Base-by-base conservation (phyloP, 2,329 filamentous ascomycete genomes). In the Malbranchea zuffiana region DNA sequence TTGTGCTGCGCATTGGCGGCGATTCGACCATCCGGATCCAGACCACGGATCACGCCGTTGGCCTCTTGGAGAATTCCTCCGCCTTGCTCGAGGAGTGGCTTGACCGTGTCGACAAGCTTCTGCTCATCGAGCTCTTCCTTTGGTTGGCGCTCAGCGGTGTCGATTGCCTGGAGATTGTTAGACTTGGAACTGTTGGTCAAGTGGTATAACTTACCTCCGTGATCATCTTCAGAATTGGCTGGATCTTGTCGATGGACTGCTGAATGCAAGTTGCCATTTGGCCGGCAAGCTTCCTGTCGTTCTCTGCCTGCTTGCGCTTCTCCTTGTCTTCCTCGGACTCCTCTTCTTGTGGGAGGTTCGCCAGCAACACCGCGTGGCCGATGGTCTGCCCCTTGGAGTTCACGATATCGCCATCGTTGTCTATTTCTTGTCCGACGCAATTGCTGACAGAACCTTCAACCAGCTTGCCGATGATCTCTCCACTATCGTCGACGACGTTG, bases 81-180 rank as follows among this genome's bases (percentile, higher is more conserved):
- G 32, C 79, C 86, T 59, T 94, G 82, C 58, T 94, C 86, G 52
- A 95, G 84, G 10, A 94, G 71, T 1, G 87, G 87, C 60, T 80
- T 83, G 50, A 94, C 84, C 40, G 86, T 73, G 56, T 82, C 76
- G 52, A 95, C 86, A 4, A 94, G 75, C 48, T 82, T 74, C 53
- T 95, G 84, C 57, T 95, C 87, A 52, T 95, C 85, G 16, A 88
- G 78, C 50, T 94, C 85, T 3, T 92, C 83, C 60, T 84, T 81
- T 28, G 82, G 80, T 18, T 80, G 83, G 46, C 76, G 74, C 59
- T 94, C 83, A 18, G 82, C 84, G 38, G 69, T 70, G 50, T 93
- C 82, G 50, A 93, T 82, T 62, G 80, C 72, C 74, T 83, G 46
- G 29, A 42, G 20, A 29, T 11, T 28, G 11, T 4, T 10, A 33